phyloP scores from a whole-genome alignment of 148 eudicot genomes.

The Simmondsia chinensis region DNA sequence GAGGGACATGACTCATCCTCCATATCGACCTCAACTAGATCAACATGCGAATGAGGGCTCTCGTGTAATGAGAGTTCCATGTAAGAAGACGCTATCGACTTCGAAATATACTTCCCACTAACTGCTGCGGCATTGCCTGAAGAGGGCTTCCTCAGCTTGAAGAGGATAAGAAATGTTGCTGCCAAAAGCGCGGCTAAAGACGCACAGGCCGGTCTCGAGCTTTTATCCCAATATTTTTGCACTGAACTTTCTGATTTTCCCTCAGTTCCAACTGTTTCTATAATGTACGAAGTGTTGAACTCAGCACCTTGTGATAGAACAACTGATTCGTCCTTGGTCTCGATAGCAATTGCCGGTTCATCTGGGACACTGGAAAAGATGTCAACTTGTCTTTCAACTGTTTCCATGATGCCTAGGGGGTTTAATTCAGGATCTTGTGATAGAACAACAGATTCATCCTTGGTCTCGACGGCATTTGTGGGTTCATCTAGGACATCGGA shows the following conservation, averaged over 20 bases:
- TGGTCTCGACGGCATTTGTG: not conserved
- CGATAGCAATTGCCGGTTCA: constrained; percentile 2
- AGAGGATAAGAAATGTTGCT: constrained; percentile 12
- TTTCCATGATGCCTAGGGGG: too few relatives aligned
- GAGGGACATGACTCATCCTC: constrained; percentile 48
- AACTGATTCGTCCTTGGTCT: not conserved
- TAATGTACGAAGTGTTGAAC: not conserved
- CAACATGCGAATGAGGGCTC: constrained; percentile 12
- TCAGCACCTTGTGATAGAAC: not conserved
- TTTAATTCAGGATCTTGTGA: not conserved
- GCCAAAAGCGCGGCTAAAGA: too few relatives aligned
- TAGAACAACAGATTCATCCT: not conserved
- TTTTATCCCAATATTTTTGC: constrained; percentile 2
- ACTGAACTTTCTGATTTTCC: constrained; percentile 1
- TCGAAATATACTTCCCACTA: constrained; percentile 10
- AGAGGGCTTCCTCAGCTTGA: constrained; percentile 11
- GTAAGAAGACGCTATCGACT: too few relatives aligned
- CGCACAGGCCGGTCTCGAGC: too few relatives aligned
- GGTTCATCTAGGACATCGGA: constrained; percentile 1
- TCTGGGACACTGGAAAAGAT: not conserved
- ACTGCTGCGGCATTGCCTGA: constrained; percentile 1
- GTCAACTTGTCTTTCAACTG: constrained; percentile 3
- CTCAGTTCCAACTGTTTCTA: not conserved
- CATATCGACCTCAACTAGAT: constrained; percentile 40
- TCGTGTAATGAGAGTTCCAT: constrained; percentile 4